These are phyloP conservation scores for Skeletonema costatum DNA, from an alignment of 108 stramenopile species.

Conservation along the genomic window DNA sequence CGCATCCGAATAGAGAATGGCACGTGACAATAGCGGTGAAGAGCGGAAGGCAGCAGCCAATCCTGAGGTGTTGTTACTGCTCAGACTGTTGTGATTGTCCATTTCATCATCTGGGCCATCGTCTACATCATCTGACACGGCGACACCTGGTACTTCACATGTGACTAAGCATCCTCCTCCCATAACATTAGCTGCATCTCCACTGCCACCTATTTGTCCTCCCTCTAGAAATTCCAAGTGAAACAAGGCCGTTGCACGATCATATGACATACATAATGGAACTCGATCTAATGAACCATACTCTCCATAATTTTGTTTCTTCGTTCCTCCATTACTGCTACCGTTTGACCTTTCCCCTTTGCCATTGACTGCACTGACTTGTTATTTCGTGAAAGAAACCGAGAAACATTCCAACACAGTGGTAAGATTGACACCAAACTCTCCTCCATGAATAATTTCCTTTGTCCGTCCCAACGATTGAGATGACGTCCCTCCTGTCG, in stretches of 20 bases:
- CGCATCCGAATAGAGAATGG: constrained; percentile 54
- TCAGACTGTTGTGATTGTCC: not conserved
- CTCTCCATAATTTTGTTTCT: constrained; percentile 18
- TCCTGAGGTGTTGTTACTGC: constrained; percentile 20
- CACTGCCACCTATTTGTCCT: constrained; percentile 11
- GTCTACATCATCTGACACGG: constrained; percentile 42
- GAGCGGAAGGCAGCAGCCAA: constrained; percentile 69
- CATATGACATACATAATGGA: constrained; percentile 62
- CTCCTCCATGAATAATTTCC: constrained; percentile 45
- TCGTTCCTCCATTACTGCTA: not conserved
- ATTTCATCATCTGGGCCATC: constrained; percentile 28
- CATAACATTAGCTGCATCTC: not conserved
- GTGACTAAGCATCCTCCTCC: constrained; percentile 41
- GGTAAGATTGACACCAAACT: constrained; percentile 69
- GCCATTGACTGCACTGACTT: not conserved
- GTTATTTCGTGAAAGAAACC: constrained; percentile 42
- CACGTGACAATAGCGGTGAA: constrained; percentile 51
- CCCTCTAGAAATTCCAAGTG: constrained; percentile 61
- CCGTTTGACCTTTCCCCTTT: not conserved
- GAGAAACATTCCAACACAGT: constrained; percentile 68
- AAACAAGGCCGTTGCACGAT: constrained; percentile 55
- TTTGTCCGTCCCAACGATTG: constrained; percentile 3
- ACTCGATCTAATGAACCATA: constrained; percentile 48
- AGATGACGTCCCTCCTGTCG: constrained; percentile 4
- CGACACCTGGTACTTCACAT: constrained; percentile 53